Base-by-base conservation (phyloP, 805 yeast species). In the Candida koratica region DNA sequence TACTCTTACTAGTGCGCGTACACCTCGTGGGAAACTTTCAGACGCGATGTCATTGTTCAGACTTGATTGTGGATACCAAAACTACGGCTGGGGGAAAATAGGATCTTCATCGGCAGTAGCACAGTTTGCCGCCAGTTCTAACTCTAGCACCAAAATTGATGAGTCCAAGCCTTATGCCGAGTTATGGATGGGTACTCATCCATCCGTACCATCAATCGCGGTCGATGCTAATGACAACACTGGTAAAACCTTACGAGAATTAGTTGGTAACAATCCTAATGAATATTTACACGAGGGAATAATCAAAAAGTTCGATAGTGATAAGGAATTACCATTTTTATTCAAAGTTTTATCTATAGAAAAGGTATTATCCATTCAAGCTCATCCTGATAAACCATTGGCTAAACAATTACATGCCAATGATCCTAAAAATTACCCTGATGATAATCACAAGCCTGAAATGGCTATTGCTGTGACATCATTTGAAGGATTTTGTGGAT, bases 131-230 rank as follows among this genome's bases (percentile, higher is more conserved):
- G 70, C 80, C 25, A 67, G 70, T 34, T 78, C 94, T 28, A 80
- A 84, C 60, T 74, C 85, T 2, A 28, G 48, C 9, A 67, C 85
- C 36, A 54, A 53, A 13, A 73, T 88, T 37, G 86, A 84, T 46
- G 89, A 82, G 51, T 36, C 69, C 25, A 77, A 79, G 53, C 97
- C 98, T 8, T 93, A 93, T 55, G 98, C 98, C 12, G 98, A 93
- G 61, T 70, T 93, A 48, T 93, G 98, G 98, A 93, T 93, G 98
- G 98, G 98, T 25, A 88, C 97, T 17, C 98, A 93, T 58, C 90
- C 95, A 36, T 84, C 84, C 30, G 88, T 84, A 9, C 96, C 97
- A 18, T 82, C 96, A 13, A 62, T 61, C 32, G 73, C 75, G 32
- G 71, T 73, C 17, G 73, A 64, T 17, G 56, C 53, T 20, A 48